Base-by-base conservation (phyloP, 2,329 filamentous ascomycete species). In the Beauveria brongniartii region DNA sequence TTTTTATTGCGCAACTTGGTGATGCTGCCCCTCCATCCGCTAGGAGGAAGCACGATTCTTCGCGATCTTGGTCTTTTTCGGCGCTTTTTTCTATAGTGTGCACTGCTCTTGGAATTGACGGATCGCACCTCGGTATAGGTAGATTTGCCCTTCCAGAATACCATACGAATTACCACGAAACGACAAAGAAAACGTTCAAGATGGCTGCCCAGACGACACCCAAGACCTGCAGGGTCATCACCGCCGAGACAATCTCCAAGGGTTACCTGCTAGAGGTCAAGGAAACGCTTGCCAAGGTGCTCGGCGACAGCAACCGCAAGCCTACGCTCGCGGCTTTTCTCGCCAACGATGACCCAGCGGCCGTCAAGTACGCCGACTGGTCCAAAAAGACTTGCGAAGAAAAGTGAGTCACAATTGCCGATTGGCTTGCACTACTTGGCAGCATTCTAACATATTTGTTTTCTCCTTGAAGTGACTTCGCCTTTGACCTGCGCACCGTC, bases 331-430 rank as follows among this genome's bases (percentile, higher is more conserved):
- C 93, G 50, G 94, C 93, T 62, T 96, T 97, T 75, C 81, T 99
- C 61, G 92, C 93, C 67, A 97, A 96, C 75, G 83, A 84, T 66
- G 94, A 99, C 75, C 91, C 92, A 34, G 91, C 92, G 44, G 93
- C 93, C 37, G 81, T 90, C 68, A 91, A 95, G 79, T 97, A 99
- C 73, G 94, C 94, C 59, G 91, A 97, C 74, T 97, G 91, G 91
- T 97, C 93, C 46, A 90, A 91, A 75, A 97, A 96, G 82, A 97
- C 94, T 4, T 96, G 91, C 75, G 84, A 87, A 74, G 93, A 97
- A 74, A 95, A 97, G 92, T 97, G 81, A 88, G 89, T 75, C 24
- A 14, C 12, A 10, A 62, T 62, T 6, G 9, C 40, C 22, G 7
- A 53, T 26, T 34, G 22, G 6, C 22, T 16, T 44, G 12, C 5